Evolutionary conservation across 345 rosid species (phyloP).

Genomic region (Linum usitatissimum): DNA sequence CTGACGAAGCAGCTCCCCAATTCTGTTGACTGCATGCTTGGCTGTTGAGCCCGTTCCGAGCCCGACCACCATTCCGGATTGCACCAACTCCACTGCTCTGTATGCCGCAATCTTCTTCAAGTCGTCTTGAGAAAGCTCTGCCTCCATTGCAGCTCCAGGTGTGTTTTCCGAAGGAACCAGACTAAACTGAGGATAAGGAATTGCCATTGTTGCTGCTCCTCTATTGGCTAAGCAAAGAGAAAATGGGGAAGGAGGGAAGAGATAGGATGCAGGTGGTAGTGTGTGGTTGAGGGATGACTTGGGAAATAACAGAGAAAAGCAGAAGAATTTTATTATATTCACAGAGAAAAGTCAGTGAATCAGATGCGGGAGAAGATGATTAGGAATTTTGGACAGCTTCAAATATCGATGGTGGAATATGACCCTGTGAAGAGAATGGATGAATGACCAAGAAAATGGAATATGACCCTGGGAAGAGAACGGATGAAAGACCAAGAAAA

Average conservation of each 20-base stretch:
- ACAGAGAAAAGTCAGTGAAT: too few relatives aligned
- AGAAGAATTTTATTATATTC: too few relatives aligned
- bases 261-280: too few relatives aligned
- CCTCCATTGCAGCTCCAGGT: background rate
- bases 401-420: background rate
- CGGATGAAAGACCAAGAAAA: background rate
- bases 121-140: slow-evolving; percentile 6
- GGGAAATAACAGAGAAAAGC: too few relatives aligned
- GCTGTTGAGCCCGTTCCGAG: slow-evolving; percentile 10
- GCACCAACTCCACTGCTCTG: slow-evolving; percentile 6
- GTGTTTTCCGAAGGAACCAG: background rate
- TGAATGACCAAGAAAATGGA: background rate
- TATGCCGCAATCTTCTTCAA: slow-evolving; percentile 3
- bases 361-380: background rate
- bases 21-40: slow-evolving; percentile 4
- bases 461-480: background rate
- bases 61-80: slow-evolving; percentile 8
- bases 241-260: too few relatives aligned
- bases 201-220: background rate
- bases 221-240: too few relatives aligned
- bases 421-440: background rate
- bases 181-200: background rate
- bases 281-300: too few relatives aligned
- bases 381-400: background rate
- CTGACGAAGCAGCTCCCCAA: background rate